Conservation (phyloP, 306 rosid species). For the Fagus crenata region DNA sequence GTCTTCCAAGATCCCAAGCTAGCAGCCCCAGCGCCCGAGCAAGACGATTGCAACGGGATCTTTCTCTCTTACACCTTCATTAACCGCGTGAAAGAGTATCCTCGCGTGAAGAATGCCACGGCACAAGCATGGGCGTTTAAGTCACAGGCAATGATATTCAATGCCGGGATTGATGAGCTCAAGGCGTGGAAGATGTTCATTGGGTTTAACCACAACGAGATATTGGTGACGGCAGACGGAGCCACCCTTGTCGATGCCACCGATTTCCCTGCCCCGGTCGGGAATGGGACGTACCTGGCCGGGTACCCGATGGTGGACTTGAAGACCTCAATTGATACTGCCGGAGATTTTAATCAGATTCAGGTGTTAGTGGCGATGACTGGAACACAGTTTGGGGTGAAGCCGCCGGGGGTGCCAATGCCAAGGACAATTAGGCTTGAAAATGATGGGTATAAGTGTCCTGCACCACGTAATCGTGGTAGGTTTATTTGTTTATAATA, state of each 20-base stretch:
- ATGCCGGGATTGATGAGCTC: conserved; percentile 60
- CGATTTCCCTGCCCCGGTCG: conserved; percentile 59
- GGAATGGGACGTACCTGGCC: conserved; percentile 61
- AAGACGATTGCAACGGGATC: conserved; percentile 61
- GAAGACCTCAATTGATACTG: conserved; percentile 69
- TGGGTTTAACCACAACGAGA: conserved; percentile 75
- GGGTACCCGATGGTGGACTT: conserved; percentile 55
- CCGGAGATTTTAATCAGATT: conserved; percentile 58
- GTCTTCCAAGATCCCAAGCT: conserved; percentile 1
- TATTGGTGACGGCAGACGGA: conserved; percentile 56
- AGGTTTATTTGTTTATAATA: neutral
- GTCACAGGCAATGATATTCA: conserved; percentile 51
- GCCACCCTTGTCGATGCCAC: conserved; percentile 52
- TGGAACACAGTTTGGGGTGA: conserved; percentile 69
- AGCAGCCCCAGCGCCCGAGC: conserved; percentile 22
- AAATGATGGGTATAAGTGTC: conserved; percentile 81
- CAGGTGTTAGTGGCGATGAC: conserved; percentile 36
- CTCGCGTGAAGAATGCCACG: conserved; percentile 55
- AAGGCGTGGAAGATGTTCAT: conserved; percentile 69
- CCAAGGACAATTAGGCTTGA: conserved; percentile 66
- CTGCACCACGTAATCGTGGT: conserved; percentile 46
- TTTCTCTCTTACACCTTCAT: conserved; percentile 58
- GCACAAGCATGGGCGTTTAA: conserved; percentile 86
- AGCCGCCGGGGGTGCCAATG: conserved; percentile 46
- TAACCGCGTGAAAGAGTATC: conserved; percentile 49